Conservation (phyloP, 2,329 filamentous ascomycete species). For the Magnaporthiopsis poae region DNA sequence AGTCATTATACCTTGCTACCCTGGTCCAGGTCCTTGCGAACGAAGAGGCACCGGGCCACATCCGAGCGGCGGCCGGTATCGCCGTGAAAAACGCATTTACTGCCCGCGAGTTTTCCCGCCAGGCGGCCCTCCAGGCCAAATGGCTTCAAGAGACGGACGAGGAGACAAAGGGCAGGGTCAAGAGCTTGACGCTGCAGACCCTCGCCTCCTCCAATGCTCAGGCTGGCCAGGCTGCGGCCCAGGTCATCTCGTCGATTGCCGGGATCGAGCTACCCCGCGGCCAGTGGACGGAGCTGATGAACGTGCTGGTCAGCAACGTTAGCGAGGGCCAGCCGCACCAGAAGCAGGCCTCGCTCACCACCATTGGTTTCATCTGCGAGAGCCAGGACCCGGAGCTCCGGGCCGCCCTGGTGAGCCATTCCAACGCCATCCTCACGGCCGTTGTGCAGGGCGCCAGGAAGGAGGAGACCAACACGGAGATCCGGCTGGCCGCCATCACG, state of each 20-base stretch:
- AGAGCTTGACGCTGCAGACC: slow-evolving; percentile 81
- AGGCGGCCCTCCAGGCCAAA: slow-evolving; percentile 85
- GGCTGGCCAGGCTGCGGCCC: slow-evolving; percentile 80
- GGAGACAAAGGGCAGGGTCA: slow-evolving; percentile 77
- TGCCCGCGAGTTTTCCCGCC: slow-evolving; percentile 75
- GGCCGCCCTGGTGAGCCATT: slow-evolving; percentile 71
- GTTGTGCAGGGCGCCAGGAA: slow-evolving; percentile 96
- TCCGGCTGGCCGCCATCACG: slow-evolving; percentile 83
- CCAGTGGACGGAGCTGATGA: slow-evolving; percentile 90
- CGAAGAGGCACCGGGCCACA: slow-evolving; percentile 69
- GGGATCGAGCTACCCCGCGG: slow-evolving; percentile 86
- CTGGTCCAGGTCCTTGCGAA: slow-evolving; percentile 92
- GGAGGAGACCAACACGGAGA: slow-evolving; percentile 84
- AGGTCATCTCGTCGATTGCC: slow-evolving; percentile 91
- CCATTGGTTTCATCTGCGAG: slow-evolving; percentile 98
- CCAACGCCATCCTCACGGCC: slow-evolving; percentile 93
- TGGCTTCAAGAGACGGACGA: slow-evolving; percentile 78
- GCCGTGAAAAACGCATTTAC: slow-evolving; percentile 97
- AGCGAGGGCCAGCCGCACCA: slow-evolving; percentile 75
- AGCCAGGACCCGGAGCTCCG: slow-evolving; percentile 82
- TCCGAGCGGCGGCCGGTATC: slow-evolving; percentile 88
- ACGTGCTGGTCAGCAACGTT: slow-evolving; percentile 80
- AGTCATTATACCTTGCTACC: slow-evolving; percentile 87
- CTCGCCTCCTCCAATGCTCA: slow-evolving; percentile 68
- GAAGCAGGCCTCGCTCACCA: slow-evolving; percentile 87